A percentile compares a stretch with the other conserved stretches of the same genome.
phyloP scores from a whole-genome alignment of 495 filamentous ascomycete genomes.

The Baudoinia panamericana region DNA sequence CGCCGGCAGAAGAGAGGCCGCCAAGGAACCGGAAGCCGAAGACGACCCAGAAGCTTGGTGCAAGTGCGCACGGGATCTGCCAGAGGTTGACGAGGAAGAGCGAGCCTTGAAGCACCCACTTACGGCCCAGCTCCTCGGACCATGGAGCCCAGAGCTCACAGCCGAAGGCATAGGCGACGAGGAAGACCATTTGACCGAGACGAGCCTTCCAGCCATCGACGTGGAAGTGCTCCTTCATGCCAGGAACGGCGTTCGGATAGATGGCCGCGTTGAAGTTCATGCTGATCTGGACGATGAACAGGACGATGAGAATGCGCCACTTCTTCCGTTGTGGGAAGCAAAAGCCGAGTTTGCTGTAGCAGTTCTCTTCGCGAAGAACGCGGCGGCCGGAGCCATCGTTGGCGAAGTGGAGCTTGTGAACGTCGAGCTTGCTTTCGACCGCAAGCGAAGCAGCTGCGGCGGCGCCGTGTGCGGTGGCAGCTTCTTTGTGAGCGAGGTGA shows the following conservation, averaged over 20 bases:
- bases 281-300: constrained; percentile 63
- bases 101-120: constrained; percentile 54
- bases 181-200: constrained; percentile 54
- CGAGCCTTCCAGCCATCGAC: constrained; percentile 50
- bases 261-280: constrained; percentile 79
- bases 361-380: constrained; percentile 48
- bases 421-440: too few species aligned
- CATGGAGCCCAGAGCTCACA: constrained; percentile 77
- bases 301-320: constrained; percentile 57
- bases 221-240: constrained; percentile 46
- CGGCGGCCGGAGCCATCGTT: constrained; percentile 29
- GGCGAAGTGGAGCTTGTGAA: not conserved
- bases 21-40: constrained; percentile 55
- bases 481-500: too few species aligned
- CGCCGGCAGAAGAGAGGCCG: constrained; percentile 62
- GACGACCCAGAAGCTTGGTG: constrained; percentile 53
- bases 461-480: too few species aligned
- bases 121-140: constrained; percentile 64
- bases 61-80: constrained; percentile 59
- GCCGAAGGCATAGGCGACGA: constrained; percentile 63
- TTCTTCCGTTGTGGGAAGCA: constrained; percentile 52
- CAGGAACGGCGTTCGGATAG: constrained; percentile 50
- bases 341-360: constrained; percentile 51
- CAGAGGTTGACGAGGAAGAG: constrained; percentile 62
- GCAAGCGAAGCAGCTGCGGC: too few species aligned